These are phyloP conservation scores for Leccinum uliginosum DNA, from an alignment of 768 basidiomycete genomes.

Conservation along the genomic window DNA sequence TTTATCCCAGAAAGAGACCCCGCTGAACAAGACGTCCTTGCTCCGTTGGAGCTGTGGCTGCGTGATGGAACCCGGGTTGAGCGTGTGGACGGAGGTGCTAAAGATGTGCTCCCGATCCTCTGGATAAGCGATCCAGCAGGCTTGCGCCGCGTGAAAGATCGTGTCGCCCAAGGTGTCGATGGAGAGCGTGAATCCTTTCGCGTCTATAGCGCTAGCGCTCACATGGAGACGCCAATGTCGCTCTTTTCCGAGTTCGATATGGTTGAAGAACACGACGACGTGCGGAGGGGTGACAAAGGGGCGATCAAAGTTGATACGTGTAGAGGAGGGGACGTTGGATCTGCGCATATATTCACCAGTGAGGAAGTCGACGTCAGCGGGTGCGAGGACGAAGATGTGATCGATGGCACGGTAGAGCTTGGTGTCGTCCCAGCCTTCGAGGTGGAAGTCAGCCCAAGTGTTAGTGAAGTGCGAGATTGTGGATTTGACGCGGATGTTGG, in stretches of 20 bases:
- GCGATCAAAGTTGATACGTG: conserved; percentile 11
- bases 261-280: conserved; percentile 13
- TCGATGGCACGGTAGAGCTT: neutral
- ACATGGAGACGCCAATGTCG: conserved; percentile 7
- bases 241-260: conserved; percentile 7
- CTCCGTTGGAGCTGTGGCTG: conserved; percentile 3
- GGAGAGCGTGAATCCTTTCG: conserved; percentile 12
- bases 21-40: conserved; percentile 5
- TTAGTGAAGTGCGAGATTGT: conserved; percentile 1
- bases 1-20: conserved; percentile 8
- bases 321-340: neutral
- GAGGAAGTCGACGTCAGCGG: conserved; percentile 13
- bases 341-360: conserved; percentile 8
- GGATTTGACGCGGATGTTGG: conserved; percentile 13
- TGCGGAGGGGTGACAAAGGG: conserved; percentile 13
- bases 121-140: conserved; percentile 20
- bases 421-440: neutral
- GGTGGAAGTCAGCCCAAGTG: conserved; percentile 5
- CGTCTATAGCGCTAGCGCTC: conserved; percentile 9
- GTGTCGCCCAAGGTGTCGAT: conserved; percentile 13
- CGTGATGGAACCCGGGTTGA: neutral
- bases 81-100: conserved; percentile 11
- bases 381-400: conserved; percentile 4
- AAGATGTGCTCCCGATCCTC: conserved; percentile 18
- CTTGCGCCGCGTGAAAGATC: neutral